Evolutionary conservation across 202 grass and related monocot species (phyloP), one percentile per base, ranked within the genome.

Genomic region (Dendrocalamus latiflorus): DNA sequence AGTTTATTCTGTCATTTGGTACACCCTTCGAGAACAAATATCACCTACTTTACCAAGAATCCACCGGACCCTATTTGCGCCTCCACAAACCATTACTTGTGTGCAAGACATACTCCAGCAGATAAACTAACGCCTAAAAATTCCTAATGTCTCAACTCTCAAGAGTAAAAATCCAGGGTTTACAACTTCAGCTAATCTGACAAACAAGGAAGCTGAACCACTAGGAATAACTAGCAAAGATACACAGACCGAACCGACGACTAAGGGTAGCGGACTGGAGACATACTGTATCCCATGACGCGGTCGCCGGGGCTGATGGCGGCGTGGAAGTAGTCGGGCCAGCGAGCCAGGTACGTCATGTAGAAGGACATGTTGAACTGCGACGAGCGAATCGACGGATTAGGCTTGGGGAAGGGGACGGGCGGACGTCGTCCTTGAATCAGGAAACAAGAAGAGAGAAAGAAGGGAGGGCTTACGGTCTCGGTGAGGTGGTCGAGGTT

Each of bases 301-400:
- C 89, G 87, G 84, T 85, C 89, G n/a, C 83, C 93, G 26, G 91
- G 93, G 76, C 42, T 89, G 24, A 90, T 83, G 7, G 93, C 89
- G 17, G 91, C 84, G 59, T 94, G 91, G 83, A 99, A 99, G 81
- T 99, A 96, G 81, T 99, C 96, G 3, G 93, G 96, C 96, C 96
- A 99, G 62, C 96, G 96, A 48, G 96, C 96, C 30, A 99, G 64
- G 76, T 99, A 99, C 22, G 96, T 98, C 96, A 98, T 98, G 93
- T 98, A 98, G 87, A 98, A 98, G 48, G 96, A 98, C 96, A n/a
- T n/a, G n/a, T n/a, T n/a, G 83, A 98, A 98, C 96, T 99, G 83
- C 51, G 34, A 59, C 51, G 36, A 68, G 17, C 18, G 21, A 49
- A 70, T 38, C 44, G 5, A 24, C 25, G 13, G 12, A 12, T 86